Conservation (phyloP, 2,329 filamentous ascomycete genomes). For the Hymenoscyphus fructigenus region DNA sequence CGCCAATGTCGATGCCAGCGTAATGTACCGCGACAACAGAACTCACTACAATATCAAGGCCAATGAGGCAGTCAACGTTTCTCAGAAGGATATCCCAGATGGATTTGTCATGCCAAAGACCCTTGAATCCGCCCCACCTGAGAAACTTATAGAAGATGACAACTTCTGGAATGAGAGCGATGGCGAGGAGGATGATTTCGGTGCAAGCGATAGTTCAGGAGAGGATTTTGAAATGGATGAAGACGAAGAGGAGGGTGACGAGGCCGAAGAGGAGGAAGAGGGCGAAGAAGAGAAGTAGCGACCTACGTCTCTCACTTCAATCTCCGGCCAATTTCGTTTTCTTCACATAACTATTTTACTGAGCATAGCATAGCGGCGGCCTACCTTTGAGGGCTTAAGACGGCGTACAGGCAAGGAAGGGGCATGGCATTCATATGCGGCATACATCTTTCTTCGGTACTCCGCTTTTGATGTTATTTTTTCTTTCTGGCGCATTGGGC, state of each 20-base stretch:
- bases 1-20: conserved; percentile 90
- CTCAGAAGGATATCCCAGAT: conserved; percentile 75
- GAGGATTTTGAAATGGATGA: conserved; percentile 63
- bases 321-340: background rate
- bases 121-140: conserved; percentile 58
- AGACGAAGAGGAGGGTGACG: conserved; percentile 54
- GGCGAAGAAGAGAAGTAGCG: conserved; percentile 37
- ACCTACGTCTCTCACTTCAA: background rate
- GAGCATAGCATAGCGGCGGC: conserved; percentile 22
- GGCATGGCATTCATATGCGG: conserved; percentile 20
- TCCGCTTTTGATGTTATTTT: conserved; percentile 12
- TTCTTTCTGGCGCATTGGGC: conserved; percentile 17
- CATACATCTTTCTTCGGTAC: conserved; percentile 14
- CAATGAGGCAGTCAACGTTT: conserved; percentile 66
- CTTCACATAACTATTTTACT: conserved; percentile 13
- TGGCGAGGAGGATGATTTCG: conserved; percentile 69
- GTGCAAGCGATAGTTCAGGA: conserved; percentile 64
- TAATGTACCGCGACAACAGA: conserved; percentile 76
- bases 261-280: conserved; percentile 57
- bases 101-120: conserved; percentile 82
- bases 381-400: conserved; percentile 9
- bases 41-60: conserved; percentile 69
- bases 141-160: conserved; percentile 69
- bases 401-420: conserved; percentile 23
- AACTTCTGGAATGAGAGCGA: conserved; percentile 81